Percentiles rank a stretch among this genome's conserved stretches.
Evolutionary conservation across 2,329 filamentous ascomycete species (phyloP).

Genomic region (Xylaria sp.): DNA sequence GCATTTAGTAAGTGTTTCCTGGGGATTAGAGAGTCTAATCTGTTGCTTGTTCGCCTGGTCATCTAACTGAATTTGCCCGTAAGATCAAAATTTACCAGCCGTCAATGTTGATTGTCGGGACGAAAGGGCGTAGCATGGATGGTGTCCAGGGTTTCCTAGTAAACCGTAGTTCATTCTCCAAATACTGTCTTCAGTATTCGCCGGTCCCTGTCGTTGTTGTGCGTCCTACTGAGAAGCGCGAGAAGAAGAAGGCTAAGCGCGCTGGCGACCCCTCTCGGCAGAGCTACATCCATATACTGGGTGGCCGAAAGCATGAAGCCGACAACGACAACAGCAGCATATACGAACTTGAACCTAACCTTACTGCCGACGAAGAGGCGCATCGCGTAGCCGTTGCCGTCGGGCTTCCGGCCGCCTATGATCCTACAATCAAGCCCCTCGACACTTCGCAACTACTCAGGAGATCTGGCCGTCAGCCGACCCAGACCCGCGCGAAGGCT

Average conservation of each 20-base stretch:
- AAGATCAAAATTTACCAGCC: constrained; percentile 93
- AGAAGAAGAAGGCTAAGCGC: constrained; percentile 90
- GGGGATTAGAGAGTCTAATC: neutral
- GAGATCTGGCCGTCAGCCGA: constrained; percentile 38
- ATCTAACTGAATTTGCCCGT: constrained; percentile 6
- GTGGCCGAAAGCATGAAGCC: constrained; percentile 67
- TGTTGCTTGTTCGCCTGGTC: neutral
- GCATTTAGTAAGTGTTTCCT: constrained; percentile 74
- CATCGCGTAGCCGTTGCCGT: constrained; percentile 72
- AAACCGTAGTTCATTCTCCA: constrained; percentile 82
- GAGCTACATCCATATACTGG: constrained; percentile 81
- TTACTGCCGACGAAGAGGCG: constrained; percentile 70
- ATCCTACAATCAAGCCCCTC: constrained; percentile 70
- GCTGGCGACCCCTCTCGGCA: constrained; percentile 78
- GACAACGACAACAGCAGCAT: constrained; percentile 63
- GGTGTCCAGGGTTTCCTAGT: constrained; percentile 88
- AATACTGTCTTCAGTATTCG: constrained; percentile 93
- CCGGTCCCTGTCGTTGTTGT: constrained; percentile 94
- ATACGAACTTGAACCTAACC: constrained; percentile 65
- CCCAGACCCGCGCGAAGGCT: constrained; percentile 46
- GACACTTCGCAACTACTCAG: constrained; percentile 49
- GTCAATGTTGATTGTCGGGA: constrained; percentile 90
- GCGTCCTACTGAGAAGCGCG: constrained; percentile 83
- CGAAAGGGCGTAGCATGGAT: constrained; percentile 82
- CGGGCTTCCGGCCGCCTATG: constrained; percentile 69